Evolutionary conservation across 345 rosid species (phyloP).

Genomic region (Populus pruinosa): DNA sequence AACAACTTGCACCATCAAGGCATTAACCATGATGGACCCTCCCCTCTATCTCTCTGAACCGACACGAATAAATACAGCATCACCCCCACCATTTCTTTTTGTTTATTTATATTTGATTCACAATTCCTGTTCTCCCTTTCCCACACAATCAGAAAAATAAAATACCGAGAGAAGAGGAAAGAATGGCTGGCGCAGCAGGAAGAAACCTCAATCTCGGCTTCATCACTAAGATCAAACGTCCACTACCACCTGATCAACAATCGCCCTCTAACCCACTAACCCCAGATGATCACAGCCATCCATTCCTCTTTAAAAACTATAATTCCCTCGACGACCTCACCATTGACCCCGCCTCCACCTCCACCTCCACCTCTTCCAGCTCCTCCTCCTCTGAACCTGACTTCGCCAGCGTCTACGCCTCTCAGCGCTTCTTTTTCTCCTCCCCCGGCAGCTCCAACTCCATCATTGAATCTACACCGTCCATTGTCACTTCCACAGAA

Average conservation of each 20-base stretch:
- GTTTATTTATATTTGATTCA: neutral
- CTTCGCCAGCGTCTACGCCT: conserved; percentile 64
- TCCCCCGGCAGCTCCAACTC: conserved; percentile 89
- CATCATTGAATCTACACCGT: conserved; percentile 57
- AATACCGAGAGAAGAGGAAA: neutral
- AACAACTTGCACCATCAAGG: neutral
- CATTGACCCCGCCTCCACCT: conserved; percentile 6
- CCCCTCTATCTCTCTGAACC: neutral
- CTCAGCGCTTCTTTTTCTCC: conserved; percentile 88
- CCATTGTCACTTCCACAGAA: conserved; percentile 23
- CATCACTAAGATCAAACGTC: conserved; percentile 36
- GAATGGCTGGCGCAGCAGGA: conserved; percentile 31
- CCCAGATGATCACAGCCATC: conserved; percentile 14
- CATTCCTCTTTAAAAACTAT: conserved; percentile 31
- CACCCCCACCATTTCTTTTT: neutral
- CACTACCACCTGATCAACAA: conserved; percentile 7
- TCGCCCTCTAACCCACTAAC: conserved; percentile 5
- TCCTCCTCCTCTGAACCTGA: conserved; percentile 44
- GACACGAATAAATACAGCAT: neutral
- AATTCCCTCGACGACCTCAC: conserved; percentile 42
- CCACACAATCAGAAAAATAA: neutral
- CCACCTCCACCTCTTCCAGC: conserved; percentile 11
- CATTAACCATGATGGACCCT: neutral
- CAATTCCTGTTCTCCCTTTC: neutral
- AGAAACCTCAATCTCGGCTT: conserved; percentile 59